A percentile compares a stretch with the other conserved stretches of the same genome.
phyloP scores from a whole-genome alignment of 345 rosid species.

The Gossypioides kirkii region DNA sequence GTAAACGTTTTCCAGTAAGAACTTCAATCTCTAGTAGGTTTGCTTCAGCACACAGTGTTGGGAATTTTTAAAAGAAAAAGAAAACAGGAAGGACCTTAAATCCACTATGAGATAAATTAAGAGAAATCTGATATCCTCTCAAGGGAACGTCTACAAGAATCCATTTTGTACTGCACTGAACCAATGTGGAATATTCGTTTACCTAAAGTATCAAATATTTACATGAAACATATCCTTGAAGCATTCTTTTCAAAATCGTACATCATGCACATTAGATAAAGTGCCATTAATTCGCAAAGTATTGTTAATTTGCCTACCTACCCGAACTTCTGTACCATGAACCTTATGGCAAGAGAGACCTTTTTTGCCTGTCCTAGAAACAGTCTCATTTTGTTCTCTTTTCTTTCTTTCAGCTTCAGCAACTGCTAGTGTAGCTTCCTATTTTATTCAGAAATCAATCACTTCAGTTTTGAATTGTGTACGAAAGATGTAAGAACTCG shows the following conservation, averaged over 20 bases:
- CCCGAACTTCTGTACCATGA: slow-evolving; percentile 20
- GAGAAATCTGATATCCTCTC: slow-evolving; percentile 68
- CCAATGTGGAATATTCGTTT: slow-evolving; percentile 82
- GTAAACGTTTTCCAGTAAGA: too few relatives aligned
- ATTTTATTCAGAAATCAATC: slow-evolving; percentile 8
- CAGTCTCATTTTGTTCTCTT: slow-evolving; percentile 45
- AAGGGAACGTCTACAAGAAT: slow-evolving; percentile 82
- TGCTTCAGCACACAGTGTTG: background rate
- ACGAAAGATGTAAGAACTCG: background rate
- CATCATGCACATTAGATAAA: background rate
- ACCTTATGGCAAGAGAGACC: slow-evolving; percentile 46
- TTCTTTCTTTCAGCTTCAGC: slow-evolving; percentile 71
- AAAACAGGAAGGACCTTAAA: background rate
- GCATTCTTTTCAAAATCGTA: slow-evolving; percentile 7
- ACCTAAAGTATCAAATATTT: slow-evolving; percentile 33
- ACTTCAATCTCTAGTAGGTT: background rate
- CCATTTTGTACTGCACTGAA: slow-evolving; percentile 81
- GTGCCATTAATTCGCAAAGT: slow-evolving; percentile 8
- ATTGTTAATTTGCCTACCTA: slow-evolving; percentile 20
- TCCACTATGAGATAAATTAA: slow-evolving; percentile 3
- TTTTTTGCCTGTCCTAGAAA: slow-evolving; percentile 37
- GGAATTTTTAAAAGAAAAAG: background rate
- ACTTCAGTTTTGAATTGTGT: background rate
- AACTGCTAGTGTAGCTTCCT: slow-evolving; percentile 94
- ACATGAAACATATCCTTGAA: slow-evolving; percentile 4